A percentile compares a stretch with the other conserved stretches of the same genome.
Evolutionary conservation across 2,329 filamentous ascomycete genomes (phyloP).

Genomic region (Alternaria metachromatica): DNA sequence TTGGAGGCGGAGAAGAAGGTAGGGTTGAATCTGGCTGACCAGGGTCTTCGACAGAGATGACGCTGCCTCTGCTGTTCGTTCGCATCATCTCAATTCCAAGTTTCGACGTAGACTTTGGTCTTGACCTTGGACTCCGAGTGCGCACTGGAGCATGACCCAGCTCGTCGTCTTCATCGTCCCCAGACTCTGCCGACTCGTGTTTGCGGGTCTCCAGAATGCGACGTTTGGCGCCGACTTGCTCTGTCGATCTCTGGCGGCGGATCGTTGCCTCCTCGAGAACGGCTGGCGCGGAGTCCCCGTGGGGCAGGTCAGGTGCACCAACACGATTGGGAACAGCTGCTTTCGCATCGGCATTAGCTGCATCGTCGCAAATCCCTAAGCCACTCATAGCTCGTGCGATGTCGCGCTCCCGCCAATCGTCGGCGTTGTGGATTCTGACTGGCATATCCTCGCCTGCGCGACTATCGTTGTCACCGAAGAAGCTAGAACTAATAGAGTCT

Average conservation of each 20-base stretch:
- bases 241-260: constrained; percentile 71
- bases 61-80: constrained; percentile 90
- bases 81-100: constrained; percentile 98
- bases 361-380: constrained; percentile 76
- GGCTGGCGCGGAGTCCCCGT: constrained; percentile 65
- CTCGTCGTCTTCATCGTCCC: constrained; percentile 95
- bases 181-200: constrained; percentile 80
- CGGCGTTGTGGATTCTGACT: constrained; percentile 73
- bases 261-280: constrained; percentile 59
- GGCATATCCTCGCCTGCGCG: constrained; percentile 76
- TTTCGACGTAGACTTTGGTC: constrained; percentile 69
- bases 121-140: constrained; percentile 58
- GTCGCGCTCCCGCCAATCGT: constrained; percentile 75
- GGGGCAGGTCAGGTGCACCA: constrained; percentile 45
- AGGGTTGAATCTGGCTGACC: constrained; percentile 42
- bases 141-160: constrained; percentile 66
- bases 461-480: constrained; percentile 86
- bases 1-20: constrained; percentile 48
- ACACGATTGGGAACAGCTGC: constrained; percentile 31
- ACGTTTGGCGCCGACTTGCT: constrained; percentile 76
- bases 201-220: constrained; percentile 76
- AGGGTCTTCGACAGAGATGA: constrained; percentile 58
- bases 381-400: constrained; percentile 63
- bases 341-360: constrained; percentile 50
- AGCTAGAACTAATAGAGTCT: constrained; percentile 86